These are phyloP conservation scores for Termitomyces sp. DNA, from an alignment of 768 basidiomycete genomes.

Conservation along the genomic window DNA sequence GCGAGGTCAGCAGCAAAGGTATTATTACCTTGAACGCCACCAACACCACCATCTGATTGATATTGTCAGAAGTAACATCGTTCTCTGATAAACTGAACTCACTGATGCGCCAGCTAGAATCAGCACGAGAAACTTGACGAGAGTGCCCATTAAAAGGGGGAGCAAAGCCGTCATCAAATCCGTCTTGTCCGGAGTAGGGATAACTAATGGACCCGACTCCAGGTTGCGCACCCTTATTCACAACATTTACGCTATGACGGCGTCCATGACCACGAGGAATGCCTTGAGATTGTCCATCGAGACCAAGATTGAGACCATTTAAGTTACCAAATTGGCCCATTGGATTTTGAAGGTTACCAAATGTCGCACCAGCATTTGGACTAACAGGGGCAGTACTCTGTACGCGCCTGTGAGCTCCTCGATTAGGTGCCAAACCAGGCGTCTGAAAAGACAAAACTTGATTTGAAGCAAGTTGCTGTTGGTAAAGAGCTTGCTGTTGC, in stretches of 20 bases:
- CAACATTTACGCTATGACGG: slow-evolving; percentile 87
- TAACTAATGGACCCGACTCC: slow-evolving; percentile 44
- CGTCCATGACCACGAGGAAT: slow-evolving; percentile 83
- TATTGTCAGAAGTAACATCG: slow-evolving; percentile 5
- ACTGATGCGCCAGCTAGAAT: slow-evolving; percentile 90
- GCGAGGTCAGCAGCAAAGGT: slow-evolving; percentile 81
- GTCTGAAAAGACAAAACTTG: slow-evolving; percentile 78
- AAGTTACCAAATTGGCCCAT: slow-evolving; percentile 67
- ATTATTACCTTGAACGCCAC: slow-evolving; percentile 55
- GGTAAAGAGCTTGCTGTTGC: slow-evolving; percentile 86
- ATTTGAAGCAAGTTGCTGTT: slow-evolving; percentile 86
- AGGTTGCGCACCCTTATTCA: slow-evolving; percentile 62
- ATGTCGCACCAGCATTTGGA: slow-evolving; percentile 37
- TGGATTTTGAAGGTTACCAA: slow-evolving; percentile 42
- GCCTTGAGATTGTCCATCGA: slow-evolving; percentile 60
- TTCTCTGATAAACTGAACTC: slow-evolving; percentile 24
- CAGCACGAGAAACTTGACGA: slow-evolving; percentile 67
- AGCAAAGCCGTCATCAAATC: slow-evolving; percentile 78
- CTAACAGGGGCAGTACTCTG: slow-evolving; percentile 75
- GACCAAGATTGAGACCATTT: slow-evolving; percentile 43
- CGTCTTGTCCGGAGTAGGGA: slow-evolving; percentile 49
- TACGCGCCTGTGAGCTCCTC: slow-evolving; percentile 69
- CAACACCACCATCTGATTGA: slow-evolving; percentile 66
- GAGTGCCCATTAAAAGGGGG: slow-evolving; percentile 67
- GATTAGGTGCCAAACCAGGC: slow-evolving; percentile 63